Evolutionary conservation across 495 filamentous ascomycete species (phyloP).

Genomic region (Penicillium paradoxum): DNA sequence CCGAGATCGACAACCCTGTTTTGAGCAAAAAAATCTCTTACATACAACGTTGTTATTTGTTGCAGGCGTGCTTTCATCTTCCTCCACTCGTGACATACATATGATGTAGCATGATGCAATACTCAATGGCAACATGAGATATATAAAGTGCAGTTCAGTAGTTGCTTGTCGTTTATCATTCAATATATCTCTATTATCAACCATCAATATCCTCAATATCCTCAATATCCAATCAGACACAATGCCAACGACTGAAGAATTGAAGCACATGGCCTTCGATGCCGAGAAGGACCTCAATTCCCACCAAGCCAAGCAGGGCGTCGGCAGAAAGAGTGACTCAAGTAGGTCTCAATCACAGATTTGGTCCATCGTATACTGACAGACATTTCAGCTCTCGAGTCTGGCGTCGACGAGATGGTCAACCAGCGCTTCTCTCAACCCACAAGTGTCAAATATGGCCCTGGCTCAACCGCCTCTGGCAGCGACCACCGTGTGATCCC

Average conservation of each 20-base stretch:
- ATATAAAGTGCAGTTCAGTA: background rate
- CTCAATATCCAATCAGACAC: constrained; percentile 1
- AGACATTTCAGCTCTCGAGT: constrained; percentile 41
- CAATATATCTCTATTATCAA: background rate
- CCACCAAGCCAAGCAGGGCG: constrained; percentile 46
- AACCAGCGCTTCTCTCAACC: constrained; percentile 39
- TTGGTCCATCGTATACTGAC: background rate
- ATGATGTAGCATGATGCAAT: constrained; percentile 42
- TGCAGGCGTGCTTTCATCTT: background rate
- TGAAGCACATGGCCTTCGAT: constrained; percentile 33
- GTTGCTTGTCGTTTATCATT: background rate
- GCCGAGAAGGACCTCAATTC: constrained; percentile 53
- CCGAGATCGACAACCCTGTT: constrained; percentile 6
- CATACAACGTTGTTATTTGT: background rate
- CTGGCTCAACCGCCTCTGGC: constrained; percentile 41
- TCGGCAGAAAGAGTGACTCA: constrained; percentile 40
- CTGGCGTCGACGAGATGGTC: constrained; percentile 48
- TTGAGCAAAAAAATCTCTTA: background rate
- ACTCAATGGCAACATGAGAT: background rate
- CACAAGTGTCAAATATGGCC: constrained; percentile 42
- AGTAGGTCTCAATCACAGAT: constrained; percentile 27
- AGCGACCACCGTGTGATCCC: constrained; percentile 50
- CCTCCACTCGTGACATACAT: constrained; percentile 29
- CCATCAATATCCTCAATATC: background rate
- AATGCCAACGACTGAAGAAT: constrained; percentile 37